A percentile compares a stretch with the other conserved stretches of the same genome.
Conservation (phyloP, 2,329 filamentous ascomycete species). For the Cladophialophora carrionii region DNA sequence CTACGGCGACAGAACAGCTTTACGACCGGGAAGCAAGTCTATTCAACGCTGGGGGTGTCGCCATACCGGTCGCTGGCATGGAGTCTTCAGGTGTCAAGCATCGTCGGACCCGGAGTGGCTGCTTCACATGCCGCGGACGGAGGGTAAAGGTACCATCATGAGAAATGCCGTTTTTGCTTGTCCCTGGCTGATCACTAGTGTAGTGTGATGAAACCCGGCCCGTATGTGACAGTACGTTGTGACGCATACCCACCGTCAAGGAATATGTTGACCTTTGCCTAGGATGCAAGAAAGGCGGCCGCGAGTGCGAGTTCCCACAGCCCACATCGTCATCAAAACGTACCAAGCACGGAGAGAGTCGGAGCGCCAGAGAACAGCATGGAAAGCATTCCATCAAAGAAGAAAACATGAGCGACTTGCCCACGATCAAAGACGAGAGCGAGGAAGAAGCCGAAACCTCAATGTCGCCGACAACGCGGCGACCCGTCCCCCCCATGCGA, state of each 20-base stretch:
- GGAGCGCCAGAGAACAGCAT: conserved; percentile 26
- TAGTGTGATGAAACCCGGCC: conserved; percentile 91
- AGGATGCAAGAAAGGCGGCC: conserved; percentile 88
- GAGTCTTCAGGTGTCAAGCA: conserved; percentile 73
- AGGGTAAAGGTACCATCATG: conserved; percentile 69
- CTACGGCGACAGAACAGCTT: conserved; percentile 39
- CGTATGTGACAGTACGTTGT: conserved; percentile 71
- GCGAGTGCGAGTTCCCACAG: conserved; percentile 89
- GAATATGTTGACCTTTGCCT: conserved; percentile 24
- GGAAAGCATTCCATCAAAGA: conserved; percentile 34
- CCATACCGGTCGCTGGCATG: conserved; percentile 25
- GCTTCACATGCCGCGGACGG: conserved; percentile 85
- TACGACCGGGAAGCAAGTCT: conserved; percentile 42
- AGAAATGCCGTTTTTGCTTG: conserved; percentile 1
- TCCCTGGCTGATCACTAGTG: conserved; percentile 11
- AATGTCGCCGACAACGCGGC: conserved; percentile 15
- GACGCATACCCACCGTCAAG: neutral
- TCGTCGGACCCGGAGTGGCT: conserved; percentile 88
- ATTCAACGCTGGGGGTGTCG: conserved; percentile 38
- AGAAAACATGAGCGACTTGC: conserved; percentile 28
- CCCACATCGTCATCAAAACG: conserved; percentile 55
- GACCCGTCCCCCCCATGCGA: conserved; percentile 21
- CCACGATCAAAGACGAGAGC: conserved; percentile 39
- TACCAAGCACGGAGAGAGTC: conserved; percentile 41
- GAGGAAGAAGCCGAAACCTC: conserved; percentile 33